Evolutionary conservation across 768 basidiomycete genomes (phyloP).

Genomic region (Roridomyces roridus): DNA sequence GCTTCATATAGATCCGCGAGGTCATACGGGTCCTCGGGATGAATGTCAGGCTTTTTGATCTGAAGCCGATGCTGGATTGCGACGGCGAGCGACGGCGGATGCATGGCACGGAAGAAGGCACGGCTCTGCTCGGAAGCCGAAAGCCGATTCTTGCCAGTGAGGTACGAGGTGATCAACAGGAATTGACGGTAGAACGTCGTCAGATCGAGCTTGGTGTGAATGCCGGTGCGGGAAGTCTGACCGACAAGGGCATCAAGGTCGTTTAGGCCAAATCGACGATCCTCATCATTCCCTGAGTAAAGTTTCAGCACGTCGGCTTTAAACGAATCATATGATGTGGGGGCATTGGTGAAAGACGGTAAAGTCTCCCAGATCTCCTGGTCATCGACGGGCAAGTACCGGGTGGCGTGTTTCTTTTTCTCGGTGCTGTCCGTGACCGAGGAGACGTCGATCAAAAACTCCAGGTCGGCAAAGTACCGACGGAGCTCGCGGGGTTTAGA

Average conservation of each 20-base stretch:
- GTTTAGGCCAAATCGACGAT: slow-evolving; percentile 22
- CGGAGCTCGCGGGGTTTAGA: slow-evolving; percentile 22
- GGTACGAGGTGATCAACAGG: slow-evolving; percentile 26
- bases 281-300: slow-evolving; percentile 29
- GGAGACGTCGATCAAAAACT: slow-evolving; percentile 5
- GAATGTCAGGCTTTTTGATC: slow-evolving; percentile 28
- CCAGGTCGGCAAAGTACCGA: slow-evolving; percentile 27
- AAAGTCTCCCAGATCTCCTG: slow-evolving; percentile 28
- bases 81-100: slow-evolving; percentile 1
- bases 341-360: slow-evolving; percentile 4
- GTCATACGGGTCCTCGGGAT: slow-evolving; percentile 31
- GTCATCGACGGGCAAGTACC: slow-evolving; percentile 20
- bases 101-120: slow-evolving; percentile 25
- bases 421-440: slow-evolving; percentile 12
- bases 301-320: slow-evolving; percentile 28
- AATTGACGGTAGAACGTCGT: slow-evolving; percentile 31
- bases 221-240: slow-evolving; percentile 22
- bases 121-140: slow-evolving; percentile 27
- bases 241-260: slow-evolving; percentile 31
- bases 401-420: slow-evolving; percentile 24
- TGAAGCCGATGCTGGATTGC: slow-evolving; percentile 21
- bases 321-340: slow-evolving; percentile 26
- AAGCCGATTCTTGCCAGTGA: slow-evolving; percentile 22
- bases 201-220: slow-evolving; percentile 22
- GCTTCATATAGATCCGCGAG: slow-evolving; percentile 28